phyloP scores from a whole-genome alignment of 352 stramenopile species.

The Globisporangium iwayamae region DNA sequence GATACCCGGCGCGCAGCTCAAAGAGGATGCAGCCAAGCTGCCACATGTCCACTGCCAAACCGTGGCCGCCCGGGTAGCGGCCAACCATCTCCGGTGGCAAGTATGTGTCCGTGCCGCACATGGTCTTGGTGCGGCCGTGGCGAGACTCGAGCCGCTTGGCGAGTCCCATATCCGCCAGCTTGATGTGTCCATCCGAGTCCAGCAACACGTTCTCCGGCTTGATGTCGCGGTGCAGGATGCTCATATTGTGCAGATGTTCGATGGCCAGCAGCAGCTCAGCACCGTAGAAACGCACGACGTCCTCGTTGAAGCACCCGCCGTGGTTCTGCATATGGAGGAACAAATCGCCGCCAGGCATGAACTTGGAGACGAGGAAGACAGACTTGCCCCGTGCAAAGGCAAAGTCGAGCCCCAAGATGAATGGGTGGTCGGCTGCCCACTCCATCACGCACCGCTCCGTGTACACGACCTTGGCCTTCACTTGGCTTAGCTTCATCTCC shows the following conservation, averaged over 20 bases:
- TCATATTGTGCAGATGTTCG: conserved; percentile 90
- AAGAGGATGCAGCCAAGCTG: conserved; percentile 93
- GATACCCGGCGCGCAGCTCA: conserved; percentile 89
- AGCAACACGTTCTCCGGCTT: conserved; percentile 93
- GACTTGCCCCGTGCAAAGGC: conserved; percentile 95
- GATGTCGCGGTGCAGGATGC: conserved; percentile 92
- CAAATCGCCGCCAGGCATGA: conserved; percentile 97
- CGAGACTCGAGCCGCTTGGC: conserved; percentile 80
- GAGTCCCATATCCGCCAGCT: conserved; percentile 90
- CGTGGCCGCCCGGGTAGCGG: conserved; percentile 72
- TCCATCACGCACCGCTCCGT: conserved; percentile 83
- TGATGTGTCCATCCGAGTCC: conserved; percentile 86
- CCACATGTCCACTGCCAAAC: conserved; percentile 91
- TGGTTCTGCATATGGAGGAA: conserved; percentile 89
- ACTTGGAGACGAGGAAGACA: conserved; percentile 97
- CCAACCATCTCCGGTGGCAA: conserved; percentile 87
- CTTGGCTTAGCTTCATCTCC: conserved; percentile 88
- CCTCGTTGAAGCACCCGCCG: conserved; percentile 72
- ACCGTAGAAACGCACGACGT: conserved; percentile 82
- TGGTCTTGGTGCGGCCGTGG: conserved; percentile 79
- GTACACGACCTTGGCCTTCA: conserved; percentile 86
- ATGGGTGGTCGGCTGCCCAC: conserved; percentile 89
- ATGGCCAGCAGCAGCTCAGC: conserved; percentile 76
- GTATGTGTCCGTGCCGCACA: conserved; percentile 90
- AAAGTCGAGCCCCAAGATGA: conserved; percentile 97